Base-by-base conservation (phyloP, 352 stramenopile species). In the Peronospora farinosa region DNA sequence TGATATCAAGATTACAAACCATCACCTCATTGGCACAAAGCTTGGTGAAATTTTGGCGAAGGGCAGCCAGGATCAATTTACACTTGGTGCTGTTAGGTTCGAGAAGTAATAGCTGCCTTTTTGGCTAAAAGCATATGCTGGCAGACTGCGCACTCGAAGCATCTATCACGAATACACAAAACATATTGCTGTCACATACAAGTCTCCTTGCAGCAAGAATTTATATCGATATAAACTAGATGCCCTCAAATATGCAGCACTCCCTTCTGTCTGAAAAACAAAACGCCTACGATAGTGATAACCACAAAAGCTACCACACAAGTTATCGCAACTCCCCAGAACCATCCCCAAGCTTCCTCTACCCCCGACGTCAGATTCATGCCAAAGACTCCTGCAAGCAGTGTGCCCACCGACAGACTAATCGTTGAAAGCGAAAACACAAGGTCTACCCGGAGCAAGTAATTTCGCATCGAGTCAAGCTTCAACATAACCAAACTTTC, bases 1-100 rank as follows among this genome's bases (percentile, higher is more conserved):
- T 35, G 76, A 93, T 51, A 93, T 93, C 54, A 93, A 93, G 64
- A 91, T 93, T 43, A 88, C 79, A 7, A 93, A 93, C 65, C 78
- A 89, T 57, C 82, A 93, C 65, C 69, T 93, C 31, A 88, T 90
- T 50, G 82, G 79, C 59, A 93, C 82, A 19, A 84, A 88, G 41
- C 79, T 93, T 15, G 82, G 82, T 23, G 76, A 93, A 60, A 75
- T 90, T 45, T 65, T 93, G 37, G 75, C 82, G 12, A 88, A 88
- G 60, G 82, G 82, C 30, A 60, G 71, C 21, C 69, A 85, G 51
- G 80, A 87, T 35, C 65, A 84, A 35, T 92, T 92, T 36, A 90
- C 78, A 23, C 78, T 93, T 57, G 82, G 82, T 56, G 79, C 82
- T 37, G 78, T 88, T 48, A 78, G 76, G 47, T 93, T 91, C 40